Percentiles rank a stretch among this genome's conserved stretches.
Evolutionary conservation across 768 basidiomycete species (phyloP).

Genomic region (Termitomyces sp.): DNA sequence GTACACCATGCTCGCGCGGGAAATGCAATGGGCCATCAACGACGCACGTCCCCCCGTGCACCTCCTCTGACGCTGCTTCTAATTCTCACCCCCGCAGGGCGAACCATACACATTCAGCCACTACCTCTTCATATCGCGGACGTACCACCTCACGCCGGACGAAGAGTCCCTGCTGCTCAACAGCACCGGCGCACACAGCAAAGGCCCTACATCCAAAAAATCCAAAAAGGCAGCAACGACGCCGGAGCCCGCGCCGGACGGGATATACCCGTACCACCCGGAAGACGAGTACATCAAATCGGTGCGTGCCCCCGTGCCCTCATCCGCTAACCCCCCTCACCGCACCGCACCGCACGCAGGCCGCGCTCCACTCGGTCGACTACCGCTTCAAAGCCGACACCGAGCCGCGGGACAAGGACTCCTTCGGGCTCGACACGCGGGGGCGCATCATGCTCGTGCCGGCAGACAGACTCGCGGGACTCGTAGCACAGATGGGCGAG

Average conservation of each 20-base stretch:
- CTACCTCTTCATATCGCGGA: conserved; percentile 70
- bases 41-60: conserved; percentile 49
- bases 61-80: neutral
- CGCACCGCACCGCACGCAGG: neutral
- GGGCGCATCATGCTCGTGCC: conserved; percentile 64
- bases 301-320: conserved; percentile 28
- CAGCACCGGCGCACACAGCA: conserved; percentile 21
- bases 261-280: conserved; percentile 70
- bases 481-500: conserved; percentile 34
- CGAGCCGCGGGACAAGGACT: conserved; percentile 51
- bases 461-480: conserved; percentile 28
- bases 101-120: conserved; percentile 70
- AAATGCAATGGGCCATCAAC: conserved; percentile 66
- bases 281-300: conserved; percentile 74
- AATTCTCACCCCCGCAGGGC: conserved; percentile 24
- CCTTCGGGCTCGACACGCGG: conserved; percentile 66
- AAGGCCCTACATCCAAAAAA: conserved; percentile 31
- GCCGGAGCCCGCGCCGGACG: conserved; percentile 31
- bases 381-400: conserved; percentile 42
- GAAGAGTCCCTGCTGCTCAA: conserved; percentile 56
- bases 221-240: conserved; percentile 20
- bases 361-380: conserved; percentile 25
- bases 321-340: too few species aligned
- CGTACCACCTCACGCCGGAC: conserved; percentile 64
- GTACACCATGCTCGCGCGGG: conserved; percentile 83